A percentile compares a stretch with the other conserved stretches of the same genome.
Conservation (phyloP, 257 asterid species). For the Solanum lycopersicoides region DNA sequence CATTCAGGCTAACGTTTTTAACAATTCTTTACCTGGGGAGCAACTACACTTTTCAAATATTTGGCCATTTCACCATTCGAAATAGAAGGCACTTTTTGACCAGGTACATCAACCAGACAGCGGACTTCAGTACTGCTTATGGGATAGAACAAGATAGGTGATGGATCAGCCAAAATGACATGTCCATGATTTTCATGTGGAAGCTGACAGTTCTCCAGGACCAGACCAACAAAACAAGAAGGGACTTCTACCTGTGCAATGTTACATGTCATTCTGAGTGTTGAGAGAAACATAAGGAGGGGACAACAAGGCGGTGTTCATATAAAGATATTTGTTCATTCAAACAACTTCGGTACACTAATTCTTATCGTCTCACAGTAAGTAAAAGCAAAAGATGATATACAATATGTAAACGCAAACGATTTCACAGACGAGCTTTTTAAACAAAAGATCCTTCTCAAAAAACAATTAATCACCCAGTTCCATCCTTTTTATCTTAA, state of each 20-base stretch:
- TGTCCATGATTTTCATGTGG: conserved; percentile 46
- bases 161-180: conserved; percentile 43
- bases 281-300: neutral
- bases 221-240: conserved; percentile 53
- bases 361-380: neutral
- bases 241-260: conserved; percentile 40
- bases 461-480: neutral
- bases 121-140: conserved; percentile 48
- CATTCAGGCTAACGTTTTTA: neutral
- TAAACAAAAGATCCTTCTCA: neutral
- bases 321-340: neutral
- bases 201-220: conserved; percentile 42
- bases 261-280: neutral
- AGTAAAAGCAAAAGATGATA: neutral
- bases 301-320: neutral
- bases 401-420: neutral
- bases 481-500: neutral
- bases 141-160: conserved; percentile 49
- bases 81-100: conserved; percentile 46
- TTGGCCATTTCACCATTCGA: conserved; percentile 46
- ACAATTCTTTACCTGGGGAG: conserved; percentile 35
- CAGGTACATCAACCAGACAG: conserved; percentile 53
- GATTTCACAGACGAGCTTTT: neutral
- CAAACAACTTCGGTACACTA: neutral
- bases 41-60: conserved; percentile 37